Evolutionary conservation across 805 yeast genomes (phyloP), one percentile per base, ranked within the genome.

Genomic region (Candida quercuum): DNA sequence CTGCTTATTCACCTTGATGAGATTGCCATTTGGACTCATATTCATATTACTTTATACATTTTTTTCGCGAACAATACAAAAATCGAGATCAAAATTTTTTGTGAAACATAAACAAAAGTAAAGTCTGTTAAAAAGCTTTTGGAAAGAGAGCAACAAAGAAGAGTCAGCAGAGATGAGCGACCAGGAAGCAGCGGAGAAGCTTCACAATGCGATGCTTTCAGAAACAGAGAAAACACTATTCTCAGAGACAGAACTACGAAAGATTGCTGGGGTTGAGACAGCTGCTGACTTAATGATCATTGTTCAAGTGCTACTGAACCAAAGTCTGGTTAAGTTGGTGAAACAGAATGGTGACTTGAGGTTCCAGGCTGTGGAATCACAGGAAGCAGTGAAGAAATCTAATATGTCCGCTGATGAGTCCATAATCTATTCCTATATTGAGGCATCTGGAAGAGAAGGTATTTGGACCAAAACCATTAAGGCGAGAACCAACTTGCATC

Each of bases 401-500:
- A 71, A 78, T 27, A 88, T 91, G 96, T 57, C 74, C 8, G 74
- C 81, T 21, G 99, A 93, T 52, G 98, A 93, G 61, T 81, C 89
- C 18, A 76, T 91, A 75, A 83, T 91, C 20, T 91, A 91, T 57
- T 81, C 93, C 1, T 82, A 88, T 53, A 91, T 91, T 46, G 95
- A 86, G 53, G 94, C 95, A 0, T 75, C 94, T 7, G 95, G 93
- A 4, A 71, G 98, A 59, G 97, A 89, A 61, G 97, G 97, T 32
- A 87, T 89, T 37, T 89, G 97, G 97, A 84, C 95, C 11, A 87
- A 86, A 62, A 86, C 95, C 8, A 76, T 89, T 49, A 86, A 86
- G 56, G 86, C 89, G 10, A 80, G 82, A 54, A 85, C 96, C 12
- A 88, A 88, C 52, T 64, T 89, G 43, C 96, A 89, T 58, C 95